Percentiles rank a stretch among this genome's conserved stretches.
phyloP scores from a whole-genome alignment of 768 basidiomycete species.

The Imleria badia region DNA sequence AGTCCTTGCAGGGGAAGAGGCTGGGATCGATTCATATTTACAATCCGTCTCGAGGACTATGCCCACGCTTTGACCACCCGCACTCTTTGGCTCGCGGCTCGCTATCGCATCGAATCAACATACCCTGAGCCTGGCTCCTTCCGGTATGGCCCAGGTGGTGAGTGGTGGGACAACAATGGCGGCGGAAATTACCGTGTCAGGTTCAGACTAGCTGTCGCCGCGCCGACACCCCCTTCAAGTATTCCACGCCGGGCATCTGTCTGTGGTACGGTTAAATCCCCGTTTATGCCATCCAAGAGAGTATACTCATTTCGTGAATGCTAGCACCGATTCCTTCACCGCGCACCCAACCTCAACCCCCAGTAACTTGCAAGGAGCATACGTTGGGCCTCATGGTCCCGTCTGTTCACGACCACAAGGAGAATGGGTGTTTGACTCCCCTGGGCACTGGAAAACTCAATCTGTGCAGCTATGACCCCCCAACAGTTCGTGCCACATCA shows the following conservation, averaged over 20 bases:
- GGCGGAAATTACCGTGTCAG: conserved; percentile 74
- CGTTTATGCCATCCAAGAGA: not conserved
- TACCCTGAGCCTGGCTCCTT: conserved; percentile 16
- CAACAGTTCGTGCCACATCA: conserved; percentile 6
- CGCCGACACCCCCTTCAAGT: not conserved
- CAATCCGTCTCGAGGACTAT: conserved; percentile 72
- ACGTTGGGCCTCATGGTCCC: conserved; percentile 6
- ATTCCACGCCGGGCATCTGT: conserved; percentile 21
- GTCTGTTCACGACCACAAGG: not conserved
- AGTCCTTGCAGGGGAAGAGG: conserved; percentile 6
- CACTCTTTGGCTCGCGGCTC: conserved; percentile 59
- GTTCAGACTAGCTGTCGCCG: conserved; percentile 42
- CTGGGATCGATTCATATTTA: conserved; percentile 64
- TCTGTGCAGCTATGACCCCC: conserved; percentile 36
- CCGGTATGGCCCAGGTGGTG: conserved; percentile 49
- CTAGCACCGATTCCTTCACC: conserved; percentile 10
- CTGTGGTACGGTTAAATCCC: conserved; percentile 13
- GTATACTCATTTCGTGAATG: conserved; percentile 1
- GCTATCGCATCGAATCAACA: conserved; percentile 39
- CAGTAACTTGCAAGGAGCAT: conserved; percentile 14
- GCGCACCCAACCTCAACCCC: not conserved
- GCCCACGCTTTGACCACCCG: conserved; percentile 47
- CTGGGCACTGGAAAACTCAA: conserved; percentile 23
- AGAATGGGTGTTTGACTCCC: not conserved
- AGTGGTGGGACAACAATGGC: conserved; percentile 94